Base-by-base conservation (phyloP, 2,329 filamentous ascomycete genomes). In the Neophaeococcomyces aloes region DNA sequence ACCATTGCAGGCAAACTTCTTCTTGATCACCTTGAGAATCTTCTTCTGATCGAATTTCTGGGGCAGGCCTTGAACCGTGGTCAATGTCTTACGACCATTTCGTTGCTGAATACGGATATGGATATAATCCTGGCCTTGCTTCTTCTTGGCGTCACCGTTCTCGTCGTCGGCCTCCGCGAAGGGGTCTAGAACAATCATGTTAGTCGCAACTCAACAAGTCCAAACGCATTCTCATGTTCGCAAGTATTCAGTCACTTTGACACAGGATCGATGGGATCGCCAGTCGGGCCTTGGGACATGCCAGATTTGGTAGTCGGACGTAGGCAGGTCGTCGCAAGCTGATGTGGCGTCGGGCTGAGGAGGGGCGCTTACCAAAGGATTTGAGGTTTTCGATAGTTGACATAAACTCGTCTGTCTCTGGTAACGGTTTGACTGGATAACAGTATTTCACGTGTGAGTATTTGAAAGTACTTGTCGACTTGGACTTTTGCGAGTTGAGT, bases 121-220 rank as follows among this genome's bases (percentile, higher is more conserved):
- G 69, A 96, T 94, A 69, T 95, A 94, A 72, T 94, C 93, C 73
- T 94, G 86, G 67, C 84, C 81, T 76, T 91, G 84, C 23, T 35
- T 43, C 23, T 43, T 35, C 73, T 91, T 91, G 67, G 80, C 83
- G 74, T 94, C 85, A 76, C 87, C 88, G 69, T 83, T 87, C 70
- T 94, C 88, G 82, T 95, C 89, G 86, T 95, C 91, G 80, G 88
- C 91, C 86, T 96, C 91, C 83, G 91, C 91, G 86, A 98, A 98
- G 83, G 91, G 91, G 83, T 98, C 91, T 95, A 64, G 59, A 51
- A 42, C 40, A 43, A 48, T 48, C 51, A 38, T n/a, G 51, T 44
- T 40, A 39, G 42, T 23, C 29, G n/a, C n/a, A n/a, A n/a, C n/a
- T n/a, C n/a, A n/a, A n/a, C n/a, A n/a, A n/a, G n/a, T n/a, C n/a